Base-by-base conservation (phyloP, 139 green algal species). In the Edaphochlamys debaryana region DNA sequence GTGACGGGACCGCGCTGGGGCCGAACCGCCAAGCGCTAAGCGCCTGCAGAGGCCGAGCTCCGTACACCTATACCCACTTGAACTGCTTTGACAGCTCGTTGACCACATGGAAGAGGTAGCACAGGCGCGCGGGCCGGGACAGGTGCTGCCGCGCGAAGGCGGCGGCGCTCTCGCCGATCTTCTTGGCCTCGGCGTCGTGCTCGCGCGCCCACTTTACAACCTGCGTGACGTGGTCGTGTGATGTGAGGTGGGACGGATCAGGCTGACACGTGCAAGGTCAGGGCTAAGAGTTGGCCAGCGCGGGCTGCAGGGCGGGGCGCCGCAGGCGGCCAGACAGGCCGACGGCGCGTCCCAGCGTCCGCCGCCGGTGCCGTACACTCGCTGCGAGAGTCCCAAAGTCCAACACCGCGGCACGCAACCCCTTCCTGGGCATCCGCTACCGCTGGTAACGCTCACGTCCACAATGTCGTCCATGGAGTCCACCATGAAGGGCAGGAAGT, bases 91-190 rank as follows among this genome's bases (percentile, higher is more conserved):
- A 22, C 0, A 81, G 66, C 34, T 79, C 38, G 1, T 48, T 80
- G 15, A 86, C 48, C 56, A 86, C 48, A 23, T 22, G 68, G 23
- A 80, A 80, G 22, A 86, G 60, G 80, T 86, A 86, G 80, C 80
- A 86, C 69, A 86, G 70, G 23, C 80, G 80, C 30, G 70, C 80
- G 32, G 60, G 70, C 22, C 62, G 70, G 36, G 1, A 50, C 15
- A 86, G 70, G 80, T 86, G 70, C 42, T 58, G 1, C 37, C 45
- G 62, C 27, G 80, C 80, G 37, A 86, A 86, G 5, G 2, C 42
- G 36, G 30, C 15, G 1, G 48, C 80, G 9, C 27, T n/a, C 23
- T 42, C 11, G 5, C 60, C 80, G 42, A 86, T 86, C 32, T 36
- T n/a, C 2, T n/a, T 60, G 8, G 80, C 80, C 30, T 69, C 37